These are phyloP conservation scores for Suillus discolor DNA, from an alignment of 768 basidiomycete genomes.

Conservation along the genomic window DNA sequence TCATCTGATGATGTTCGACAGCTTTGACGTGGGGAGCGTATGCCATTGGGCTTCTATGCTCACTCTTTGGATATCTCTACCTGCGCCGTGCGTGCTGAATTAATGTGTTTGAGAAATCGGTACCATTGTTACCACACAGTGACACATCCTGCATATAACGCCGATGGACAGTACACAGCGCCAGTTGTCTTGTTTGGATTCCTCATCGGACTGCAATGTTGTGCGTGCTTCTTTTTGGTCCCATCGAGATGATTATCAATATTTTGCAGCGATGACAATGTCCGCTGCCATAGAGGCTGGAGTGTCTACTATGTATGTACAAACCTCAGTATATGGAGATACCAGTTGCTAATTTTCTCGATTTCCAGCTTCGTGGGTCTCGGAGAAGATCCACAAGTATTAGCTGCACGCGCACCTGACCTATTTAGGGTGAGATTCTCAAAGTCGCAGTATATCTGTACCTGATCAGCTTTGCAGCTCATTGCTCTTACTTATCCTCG, in stretches of 20 bases:
- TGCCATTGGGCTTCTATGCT: slow-evolving; percentile 69
- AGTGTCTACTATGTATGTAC: slow-evolving; percentile 78
- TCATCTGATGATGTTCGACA: slow-evolving; percentile 24
- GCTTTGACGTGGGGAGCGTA: slow-evolving; percentile 84
- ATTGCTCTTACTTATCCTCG: slow-evolving; percentile 70
- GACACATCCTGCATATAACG: slow-evolving; percentile 76
- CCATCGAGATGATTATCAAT: neutral
- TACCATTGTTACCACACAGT: slow-evolving; percentile 38
- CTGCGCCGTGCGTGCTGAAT: slow-evolving; percentile 54
- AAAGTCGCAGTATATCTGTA: neutral
- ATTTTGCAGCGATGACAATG: slow-evolving; percentile 58
- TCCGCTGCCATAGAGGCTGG: slow-evolving; percentile 81
- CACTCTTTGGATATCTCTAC: slow-evolving; percentile 78
- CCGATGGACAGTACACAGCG: slow-evolving; percentile 74
- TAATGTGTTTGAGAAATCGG: neutral
- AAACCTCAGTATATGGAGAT: neutral
- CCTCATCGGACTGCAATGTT: slow-evolving; percentile 74
- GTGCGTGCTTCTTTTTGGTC: slow-evolving; percentile 43
- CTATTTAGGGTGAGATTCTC: slow-evolving; percentile 57
- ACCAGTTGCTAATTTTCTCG: neutral
- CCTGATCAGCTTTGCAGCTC: slow-evolving; percentile 42
- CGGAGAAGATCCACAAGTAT: slow-evolving; percentile 80
- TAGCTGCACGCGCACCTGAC: slow-evolving; percentile 71
- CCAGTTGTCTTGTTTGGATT: slow-evolving; percentile 80
- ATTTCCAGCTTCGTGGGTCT: slow-evolving; percentile 72